Evolutionary conservation across 78 protist genomes (phyloP).

Genomic region (Parvularia atlantis): DNA sequence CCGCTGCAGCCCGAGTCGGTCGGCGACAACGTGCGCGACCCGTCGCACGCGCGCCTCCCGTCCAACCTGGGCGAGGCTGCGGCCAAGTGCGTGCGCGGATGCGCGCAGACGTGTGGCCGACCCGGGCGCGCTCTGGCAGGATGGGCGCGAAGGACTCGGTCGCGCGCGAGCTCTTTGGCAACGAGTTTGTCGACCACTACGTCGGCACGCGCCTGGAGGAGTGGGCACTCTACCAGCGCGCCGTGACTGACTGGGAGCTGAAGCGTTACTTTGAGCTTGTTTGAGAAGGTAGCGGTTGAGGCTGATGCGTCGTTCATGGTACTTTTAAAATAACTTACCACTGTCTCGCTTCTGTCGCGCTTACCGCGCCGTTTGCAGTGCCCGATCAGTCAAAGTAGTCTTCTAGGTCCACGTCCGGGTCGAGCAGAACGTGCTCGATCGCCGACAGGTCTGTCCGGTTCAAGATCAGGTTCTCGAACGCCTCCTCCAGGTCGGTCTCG

Average conservation of each 20-base stretch:
- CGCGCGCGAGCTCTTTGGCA: conserved; percentile 41
- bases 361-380: no score
- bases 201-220: conserved; percentile 44
- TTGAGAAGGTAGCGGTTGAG: no score
- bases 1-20: conserved; percentile 17
- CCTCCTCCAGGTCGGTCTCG: conserved; percentile 6
- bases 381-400: conserved; percentile 12
- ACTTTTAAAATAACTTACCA: no score
- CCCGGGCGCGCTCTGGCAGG: no score
- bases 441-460: background rate
- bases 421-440: background rate
- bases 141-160: conserved; percentile 28
- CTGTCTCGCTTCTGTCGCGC: no score
- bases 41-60: conserved; percentile 26
- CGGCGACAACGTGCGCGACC: conserved; percentile 20
- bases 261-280: conserved; percentile 47
- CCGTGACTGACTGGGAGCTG: conserved; percentile 43
- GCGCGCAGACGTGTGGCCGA: conserved; percentile 18
- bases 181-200: conserved; percentile 48
- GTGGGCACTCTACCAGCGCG: conserved; percentile 36
- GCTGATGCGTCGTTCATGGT: no score
- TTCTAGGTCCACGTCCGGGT: conserved; percentile 4
- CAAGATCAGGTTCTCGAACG: conserved; percentile 7
- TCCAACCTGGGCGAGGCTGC: no score
- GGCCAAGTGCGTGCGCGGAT: conserved; percentile 35